Conservation (phyloP, 129 eudicot species). For the Flaveria trinervia region DNA sequence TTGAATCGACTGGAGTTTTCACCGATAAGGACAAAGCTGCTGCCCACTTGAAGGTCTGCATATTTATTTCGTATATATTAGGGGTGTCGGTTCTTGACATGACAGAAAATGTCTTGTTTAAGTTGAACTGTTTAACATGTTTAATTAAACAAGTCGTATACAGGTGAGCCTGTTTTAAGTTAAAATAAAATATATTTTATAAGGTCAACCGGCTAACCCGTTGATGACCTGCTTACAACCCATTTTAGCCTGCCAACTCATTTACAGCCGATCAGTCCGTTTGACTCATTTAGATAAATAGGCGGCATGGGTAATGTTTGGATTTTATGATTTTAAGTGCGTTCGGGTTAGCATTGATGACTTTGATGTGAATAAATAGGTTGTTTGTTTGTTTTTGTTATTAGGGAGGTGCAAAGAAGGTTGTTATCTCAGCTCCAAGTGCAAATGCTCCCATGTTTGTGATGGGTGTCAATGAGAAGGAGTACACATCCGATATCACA, state of each 20-base stretch:
- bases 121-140: background rate
- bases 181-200: no score
- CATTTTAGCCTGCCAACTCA: no score
- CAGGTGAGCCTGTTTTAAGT: no score
- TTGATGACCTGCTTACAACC: no score
- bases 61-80: background rate
- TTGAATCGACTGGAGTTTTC: conserved; percentile 39
- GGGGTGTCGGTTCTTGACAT: no score
- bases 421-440: conserved; percentile 78
- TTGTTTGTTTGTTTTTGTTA: background rate
- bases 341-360: background rate
- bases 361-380: background rate
- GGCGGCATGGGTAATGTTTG: background rate
- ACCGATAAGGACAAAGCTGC: conserved; percentile 47
- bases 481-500: conserved; percentile 34
- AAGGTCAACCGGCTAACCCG: no score
- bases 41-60: conserved; percentile 37
- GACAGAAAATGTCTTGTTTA: background rate
- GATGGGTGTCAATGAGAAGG: conserved; percentile 43
- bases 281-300: no score
- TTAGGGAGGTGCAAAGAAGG: conserved; percentile 89
- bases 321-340: no score
- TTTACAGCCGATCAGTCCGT: no score
- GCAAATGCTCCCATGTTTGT: conserved; percentile 84
- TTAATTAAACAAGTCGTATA: background rate